Evolutionary conservation across 768 basidiomycete species (phyloP).

Genomic region (Collybia sp.): DNA sequence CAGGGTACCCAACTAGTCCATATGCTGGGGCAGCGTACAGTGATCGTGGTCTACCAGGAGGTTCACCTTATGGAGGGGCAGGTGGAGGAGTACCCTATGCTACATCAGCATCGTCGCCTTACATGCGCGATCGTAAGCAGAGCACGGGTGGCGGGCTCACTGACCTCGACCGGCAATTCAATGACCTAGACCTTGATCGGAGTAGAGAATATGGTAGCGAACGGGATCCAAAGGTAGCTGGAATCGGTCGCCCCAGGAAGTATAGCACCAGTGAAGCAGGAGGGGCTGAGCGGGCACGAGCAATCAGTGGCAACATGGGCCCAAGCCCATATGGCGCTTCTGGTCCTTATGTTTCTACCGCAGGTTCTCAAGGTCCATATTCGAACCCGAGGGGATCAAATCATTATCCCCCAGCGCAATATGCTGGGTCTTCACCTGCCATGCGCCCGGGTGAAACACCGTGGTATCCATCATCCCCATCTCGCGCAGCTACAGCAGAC

Average conservation of each 20-base stretch:
- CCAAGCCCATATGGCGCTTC: slow-evolving; percentile 25
- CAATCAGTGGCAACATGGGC: slow-evolving; percentile 33
- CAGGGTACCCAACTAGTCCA: slow-evolving; percentile 11
- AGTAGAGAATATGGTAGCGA: slow-evolving; percentile 24
- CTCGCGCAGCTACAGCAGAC: slow-evolving; percentile 19
- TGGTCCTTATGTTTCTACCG: slow-evolving; percentile 16
- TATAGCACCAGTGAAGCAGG: slow-evolving; percentile 39
- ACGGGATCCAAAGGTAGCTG: slow-evolving; percentile 28
- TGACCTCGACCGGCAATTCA: slow-evolving; percentile 37
- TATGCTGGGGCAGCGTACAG: slow-evolving; percentile 15
- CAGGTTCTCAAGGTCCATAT: slow-evolving; percentile 30
- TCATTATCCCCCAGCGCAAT: slow-evolving; percentile 16
- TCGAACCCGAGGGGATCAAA: slow-evolving; percentile 12
- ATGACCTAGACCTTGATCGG: slow-evolving; percentile 34
- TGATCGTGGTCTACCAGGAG: slow-evolving; percentile 7
- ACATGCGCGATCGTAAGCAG: slow-evolving; percentile 26
- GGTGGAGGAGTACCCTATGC: slow-evolving; percentile 3
- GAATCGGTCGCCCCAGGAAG: slow-evolving; percentile 34
- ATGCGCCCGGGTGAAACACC: slow-evolving; percentile 40
- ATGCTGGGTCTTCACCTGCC: slow-evolving; percentile 41
- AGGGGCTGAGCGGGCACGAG: slow-evolving; percentile 25
- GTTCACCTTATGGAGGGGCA: slow-evolving; percentile 10
- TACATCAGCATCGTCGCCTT: slow-evolving; percentile 1
- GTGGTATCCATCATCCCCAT: slow-evolving; percentile 32
- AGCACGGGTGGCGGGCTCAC: slow-evolving; percentile 23